These are phyloP conservation scores for Digitaria exilis DNA, from an alignment of 202 grass and related monocot genomes.

Conservation along the genomic window DNA sequence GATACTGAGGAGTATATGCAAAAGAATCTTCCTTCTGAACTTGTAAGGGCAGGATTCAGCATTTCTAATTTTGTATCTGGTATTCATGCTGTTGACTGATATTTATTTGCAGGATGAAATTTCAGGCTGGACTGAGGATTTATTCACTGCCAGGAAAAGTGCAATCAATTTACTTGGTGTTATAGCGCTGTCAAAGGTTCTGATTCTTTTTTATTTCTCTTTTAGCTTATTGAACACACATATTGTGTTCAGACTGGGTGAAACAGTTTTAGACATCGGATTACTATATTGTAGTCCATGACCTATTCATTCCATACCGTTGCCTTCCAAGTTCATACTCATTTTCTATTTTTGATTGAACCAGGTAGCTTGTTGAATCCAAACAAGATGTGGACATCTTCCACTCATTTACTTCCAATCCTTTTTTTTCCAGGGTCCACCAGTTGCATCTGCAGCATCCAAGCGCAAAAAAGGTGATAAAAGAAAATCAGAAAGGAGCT, in stretches of 20 bases:
- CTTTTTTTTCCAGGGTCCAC: slow-evolving; percentile 63
- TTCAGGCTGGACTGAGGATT: slow-evolving; percentile 89
- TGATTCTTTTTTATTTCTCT: slow-evolving; percentile 24
- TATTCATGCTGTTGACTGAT: slow-evolving; percentile 33
- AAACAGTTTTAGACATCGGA: slow-evolving; percentile 18
- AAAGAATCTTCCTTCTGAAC: slow-evolving; percentile 88
- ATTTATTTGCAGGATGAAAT: slow-evolving; percentile 72
- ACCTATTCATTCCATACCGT: slow-evolving; percentile 18
- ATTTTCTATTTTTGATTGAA: slow-evolving; percentile 20
- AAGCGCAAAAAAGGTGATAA: slow-evolving; percentile 94
- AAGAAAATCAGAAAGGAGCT: slow-evolving; percentile 70
- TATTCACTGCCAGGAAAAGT: slow-evolving; percentile 93
- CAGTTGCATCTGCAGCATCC: slow-evolving; percentile 59
- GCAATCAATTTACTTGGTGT: slow-evolving; percentile 94
- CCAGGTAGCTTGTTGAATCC: slow-evolving; percentile 20
- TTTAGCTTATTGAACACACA: background rate
- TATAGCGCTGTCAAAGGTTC: slow-evolving; percentile 85
- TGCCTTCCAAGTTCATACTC: background rate
- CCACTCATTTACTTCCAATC: background rate
- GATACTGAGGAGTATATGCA: slow-evolving; percentile 89
- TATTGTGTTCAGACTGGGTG: slow-evolving; percentile 18
- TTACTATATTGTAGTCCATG: slow-evolving; percentile 8
- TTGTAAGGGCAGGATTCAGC: slow-evolving; percentile 51
- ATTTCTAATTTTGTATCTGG: slow-evolving; percentile 22
- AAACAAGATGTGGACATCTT: background rate